Evolutionary conservation across 441 rosid species (phyloP), one percentile per base, ranked within the genome.

Genomic region (Euphorbia celastroides): DNA sequence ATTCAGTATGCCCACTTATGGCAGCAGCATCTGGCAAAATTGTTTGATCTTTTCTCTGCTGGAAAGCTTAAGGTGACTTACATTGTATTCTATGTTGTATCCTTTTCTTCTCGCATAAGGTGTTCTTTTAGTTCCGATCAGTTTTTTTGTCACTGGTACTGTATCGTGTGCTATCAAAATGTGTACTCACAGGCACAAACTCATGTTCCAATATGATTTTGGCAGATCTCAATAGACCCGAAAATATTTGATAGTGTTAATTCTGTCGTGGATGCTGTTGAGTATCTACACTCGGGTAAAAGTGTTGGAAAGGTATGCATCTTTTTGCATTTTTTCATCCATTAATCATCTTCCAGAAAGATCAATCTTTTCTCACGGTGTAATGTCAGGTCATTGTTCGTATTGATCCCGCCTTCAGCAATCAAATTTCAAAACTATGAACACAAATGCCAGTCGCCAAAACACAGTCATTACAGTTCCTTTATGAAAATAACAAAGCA

Each of bases 61-160:
- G 96, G 96, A 79, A 87, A 94, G 81, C 97, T 94, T 14, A 88
- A 89, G 97, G 99, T 90, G 75, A 76, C 73, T n/a, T n/a, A n/a
- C n/a, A n/a, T n/a, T n/a, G n/a, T n/a, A n/a, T n/a, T n/a, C n/a
- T n/a, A n/a, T n/a, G n/a, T n/a, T n/a, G n/a, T n/a, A n/a, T n/a
- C n/a, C n/a, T n/a, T n/a, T n/a, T n/a, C n/a, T n/a, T 19, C 41
- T 31, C 23, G 11, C 27, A 34, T 23, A 20, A 17, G 23, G n/a
- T 9, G 27, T 26, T 48, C 17, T 5, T n/a, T 31, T 58, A 2
- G 14, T 55, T 11, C 38, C 19, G 22, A 16, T 48, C 52, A 12
- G 44, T 38, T 38, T 38, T 38, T 1, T 14, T 10, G 12, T 38
- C 12, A 38, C 44, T 38, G 12, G 44, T 5, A 7, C 4, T 30